Evolutionary conservation across 169 alveolate genomes (phyloP), one percentile per base, ranked within the genome.

Genomic region (Eimeria tenella): DNA sequence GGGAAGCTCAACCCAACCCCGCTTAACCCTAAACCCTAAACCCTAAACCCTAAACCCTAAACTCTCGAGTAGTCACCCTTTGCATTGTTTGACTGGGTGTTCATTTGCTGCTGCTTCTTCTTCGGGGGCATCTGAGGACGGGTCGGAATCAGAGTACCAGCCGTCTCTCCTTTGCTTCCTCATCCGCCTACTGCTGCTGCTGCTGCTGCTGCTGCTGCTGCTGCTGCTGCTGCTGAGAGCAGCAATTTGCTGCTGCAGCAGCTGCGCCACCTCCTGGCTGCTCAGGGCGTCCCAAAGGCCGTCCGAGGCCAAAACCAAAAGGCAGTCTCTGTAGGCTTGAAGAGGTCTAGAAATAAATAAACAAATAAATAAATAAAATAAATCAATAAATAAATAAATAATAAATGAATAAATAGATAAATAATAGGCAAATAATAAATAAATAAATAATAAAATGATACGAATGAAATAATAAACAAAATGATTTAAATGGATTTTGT

Each of bases 151-250:
- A 3, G 79, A 70, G 42, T 23, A n/a, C 79, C 79, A 70, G 21
- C 79, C 79, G 42, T 70, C 79, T 23, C 79, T 70, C 49, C 79
- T 70, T 23, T 17, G 21, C 79, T 70, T 70, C 79, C n/a, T 70
- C 42, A 8, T 23, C 4, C 10, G 1, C 7, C 42, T 17, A 13
- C 19, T 60, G 70, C 19, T 60, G 70, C 70, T 60, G 70, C 70
- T 23, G 9, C 42, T 23, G 49, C 49, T 23, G 79, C 79, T 70
- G 79, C 79, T 70, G 68, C 68, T 58, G 1, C 68, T 58, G 68
- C 68, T 58, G 68, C 68, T 58, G 68, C 68, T 58, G 68, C 68
- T 58, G 68, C 68, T 58, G 68, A 10, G 11, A 17, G 21, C 19
- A 17, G 11, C 19, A 13, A 58, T 58, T 17, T 23, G 21, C 79